These are phyloP conservation scores for Rhytidiadelphus loreus DNA, from an alignment of 225 moss, liverwort and hornwort species.

Conservation along the genomic window DNA sequence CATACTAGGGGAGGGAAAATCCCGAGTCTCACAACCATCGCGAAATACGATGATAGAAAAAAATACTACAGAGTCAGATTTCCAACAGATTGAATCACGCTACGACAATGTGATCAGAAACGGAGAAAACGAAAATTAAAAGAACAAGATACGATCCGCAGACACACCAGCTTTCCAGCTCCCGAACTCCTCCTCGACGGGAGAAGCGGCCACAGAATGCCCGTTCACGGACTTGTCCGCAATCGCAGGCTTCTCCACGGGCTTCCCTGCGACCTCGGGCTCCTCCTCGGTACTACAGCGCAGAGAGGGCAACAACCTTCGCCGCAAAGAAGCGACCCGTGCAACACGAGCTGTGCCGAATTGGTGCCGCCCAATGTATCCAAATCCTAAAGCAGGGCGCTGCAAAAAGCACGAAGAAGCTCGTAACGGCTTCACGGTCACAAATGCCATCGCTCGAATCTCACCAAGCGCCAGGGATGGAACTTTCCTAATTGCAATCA, in stretches of 20 bases:
- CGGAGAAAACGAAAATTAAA: not conserved
- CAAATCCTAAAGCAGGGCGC: conserved; percentile 34
- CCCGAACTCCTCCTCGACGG: not conserved
- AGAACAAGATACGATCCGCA: not conserved
- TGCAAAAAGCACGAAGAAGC: conserved; percentile 1
- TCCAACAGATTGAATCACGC: not conserved
- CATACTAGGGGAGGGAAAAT: not conserved
- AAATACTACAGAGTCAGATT: not conserved
- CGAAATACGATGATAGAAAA: not conserved
- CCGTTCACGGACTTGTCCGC: not conserved
- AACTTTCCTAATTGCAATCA: not conserved
- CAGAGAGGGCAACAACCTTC: not conserved
- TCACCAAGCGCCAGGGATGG: not conserved
- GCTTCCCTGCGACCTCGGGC: not conserved
- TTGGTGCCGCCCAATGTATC: not conserved
- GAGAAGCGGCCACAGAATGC: not conserved
- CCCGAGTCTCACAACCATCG: not conserved
- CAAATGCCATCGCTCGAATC: conserved; percentile 27
- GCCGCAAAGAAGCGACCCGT: not conserved
- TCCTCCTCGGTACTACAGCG: conserved; percentile 34
- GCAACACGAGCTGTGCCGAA: not conserved
- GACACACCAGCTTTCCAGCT: conserved; percentile 26
- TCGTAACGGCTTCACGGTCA: conserved; percentile 14
- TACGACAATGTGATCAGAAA: not conserved
- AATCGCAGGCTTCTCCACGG: not conserved